These are phyloP conservation scores for Tuber brumale DNA, from an alignment of 495 filamentous ascomycete species.

Conservation along the genomic window DNA sequence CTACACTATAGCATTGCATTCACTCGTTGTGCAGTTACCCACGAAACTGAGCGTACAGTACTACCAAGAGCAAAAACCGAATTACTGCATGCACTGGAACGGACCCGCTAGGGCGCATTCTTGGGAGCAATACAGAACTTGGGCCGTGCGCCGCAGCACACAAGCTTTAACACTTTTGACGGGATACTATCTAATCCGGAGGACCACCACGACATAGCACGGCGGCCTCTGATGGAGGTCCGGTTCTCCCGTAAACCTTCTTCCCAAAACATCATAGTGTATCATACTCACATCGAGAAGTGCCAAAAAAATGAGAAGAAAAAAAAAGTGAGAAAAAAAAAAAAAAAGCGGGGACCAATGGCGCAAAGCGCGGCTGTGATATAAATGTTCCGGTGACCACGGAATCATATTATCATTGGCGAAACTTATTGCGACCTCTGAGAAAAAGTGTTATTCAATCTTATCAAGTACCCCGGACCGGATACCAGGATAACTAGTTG, in stretches of 20 bases:
- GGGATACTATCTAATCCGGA: not conserved
- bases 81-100: not conserved
- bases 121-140: not conserved
- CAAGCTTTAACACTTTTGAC: not conserved
- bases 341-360: not conserved
- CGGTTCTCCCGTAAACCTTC: not conserved
- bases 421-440: not conserved
- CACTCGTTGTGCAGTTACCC: not conserved
- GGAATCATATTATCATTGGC: not conserved
- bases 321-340: not conserved
- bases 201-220: not conserved
- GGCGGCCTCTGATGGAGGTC: not conserved
- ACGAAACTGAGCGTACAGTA: not conserved
- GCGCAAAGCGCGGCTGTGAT: conserved; percentile 1
- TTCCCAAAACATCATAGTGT: not conserved
- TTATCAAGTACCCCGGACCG: not conserved
- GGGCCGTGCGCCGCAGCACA: no score
- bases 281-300: not conserved
- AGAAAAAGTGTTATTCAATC: not conserved
- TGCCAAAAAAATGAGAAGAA: not conserved
- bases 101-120: not conserved
- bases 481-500: not conserved
- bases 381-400: not conserved
- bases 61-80: not conserved
- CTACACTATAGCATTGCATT: not conserved